phyloP scores from a whole-genome alignment of 768 basidiomycete species.

The Kwoniella dendrophila region DNA sequence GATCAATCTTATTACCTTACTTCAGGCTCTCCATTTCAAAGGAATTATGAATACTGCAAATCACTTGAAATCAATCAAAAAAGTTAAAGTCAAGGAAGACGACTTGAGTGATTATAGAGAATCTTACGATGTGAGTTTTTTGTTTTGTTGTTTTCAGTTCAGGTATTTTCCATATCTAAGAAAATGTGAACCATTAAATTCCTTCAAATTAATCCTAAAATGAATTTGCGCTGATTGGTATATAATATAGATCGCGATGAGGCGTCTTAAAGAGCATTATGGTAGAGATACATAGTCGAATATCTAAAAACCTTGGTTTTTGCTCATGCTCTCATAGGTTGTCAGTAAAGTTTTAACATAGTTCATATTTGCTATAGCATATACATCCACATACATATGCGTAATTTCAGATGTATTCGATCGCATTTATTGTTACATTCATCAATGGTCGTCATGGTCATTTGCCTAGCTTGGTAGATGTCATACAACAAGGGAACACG shows the following conservation, averaged over 20 bases:
- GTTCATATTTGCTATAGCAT: no score
- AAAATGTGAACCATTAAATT: no score
- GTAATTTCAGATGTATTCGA: no score
- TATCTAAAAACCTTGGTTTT: not conserved
- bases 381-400: no score
- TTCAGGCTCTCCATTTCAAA: constrained; percentile 86
- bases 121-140: constrained; percentile 67
- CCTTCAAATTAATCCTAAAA: not conserved
- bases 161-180: not conserved
- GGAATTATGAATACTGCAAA: constrained; percentile 71
- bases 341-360: no score
- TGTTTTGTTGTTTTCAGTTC: not conserved
- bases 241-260: constrained; percentile 40
- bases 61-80: constrained; percentile 71
- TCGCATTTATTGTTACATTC: not conserved
- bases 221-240: not conserved
- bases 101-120: constrained; percentile 64
- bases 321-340: no score
- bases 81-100: constrained; percentile 66
- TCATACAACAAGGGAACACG: no score
- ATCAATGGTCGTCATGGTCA: not conserved
- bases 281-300: constrained; percentile 23
- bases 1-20: not conserved
- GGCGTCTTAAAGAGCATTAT: constrained; percentile 39
- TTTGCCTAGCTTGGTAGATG: no score